Conservation (phyloP, 805 yeast genomes). For the Saccharomycopsis javanensis region DNA sequence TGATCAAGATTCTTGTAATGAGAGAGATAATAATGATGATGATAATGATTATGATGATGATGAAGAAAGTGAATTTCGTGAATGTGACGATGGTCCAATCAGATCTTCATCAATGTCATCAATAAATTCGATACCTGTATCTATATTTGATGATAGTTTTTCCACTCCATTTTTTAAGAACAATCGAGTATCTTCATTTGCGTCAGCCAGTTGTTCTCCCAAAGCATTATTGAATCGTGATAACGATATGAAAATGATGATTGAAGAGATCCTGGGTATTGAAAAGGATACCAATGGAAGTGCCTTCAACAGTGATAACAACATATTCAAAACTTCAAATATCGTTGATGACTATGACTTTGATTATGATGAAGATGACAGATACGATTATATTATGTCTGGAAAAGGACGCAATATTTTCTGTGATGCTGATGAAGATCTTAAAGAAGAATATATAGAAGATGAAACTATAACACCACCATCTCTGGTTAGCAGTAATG, state of each 20-base stretch:
- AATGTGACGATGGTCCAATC: not conserved
- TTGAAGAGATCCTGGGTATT: not conserved
- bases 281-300: not conserved
- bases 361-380: not conserved
- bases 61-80: not conserved
- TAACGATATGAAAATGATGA: not conserved
- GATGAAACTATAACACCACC: not conserved
- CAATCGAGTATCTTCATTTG: not conserved
- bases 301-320: not conserved
- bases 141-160: not conserved
- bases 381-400: not conserved
- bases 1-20: not conserved
- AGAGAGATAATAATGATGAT: not conserved
- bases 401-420: not conserved
- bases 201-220: not conserved
- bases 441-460: not conserved
- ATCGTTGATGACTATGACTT: not conserved
- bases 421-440: not conserved
- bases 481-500: not conserved
- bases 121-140: not conserved
- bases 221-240: not conserved
- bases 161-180: not conserved
- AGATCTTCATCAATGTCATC: constrained; percentile 1
- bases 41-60: not conserved
- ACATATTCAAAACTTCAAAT: not conserved